Conservation (phyloP, 2,329 filamentous ascomycete genomes). For the Endoconidiophora laricicola region DNA sequence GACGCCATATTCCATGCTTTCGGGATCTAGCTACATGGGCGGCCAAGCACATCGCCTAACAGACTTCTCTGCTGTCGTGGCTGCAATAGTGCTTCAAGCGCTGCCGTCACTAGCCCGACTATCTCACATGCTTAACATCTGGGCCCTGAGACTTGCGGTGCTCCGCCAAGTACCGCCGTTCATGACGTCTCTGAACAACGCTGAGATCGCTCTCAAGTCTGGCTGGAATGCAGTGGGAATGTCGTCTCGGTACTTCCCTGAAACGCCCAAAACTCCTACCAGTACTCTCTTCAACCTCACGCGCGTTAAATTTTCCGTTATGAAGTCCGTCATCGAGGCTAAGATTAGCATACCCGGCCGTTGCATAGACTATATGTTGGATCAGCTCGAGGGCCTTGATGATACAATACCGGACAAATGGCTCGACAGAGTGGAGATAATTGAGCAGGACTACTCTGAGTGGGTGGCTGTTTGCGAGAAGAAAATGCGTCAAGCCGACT, state of each 20-base stretch:
- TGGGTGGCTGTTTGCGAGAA: constrained; percentile 70
- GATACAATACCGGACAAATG: constrained; percentile 76
- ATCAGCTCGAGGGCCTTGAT: constrained; percentile 64
- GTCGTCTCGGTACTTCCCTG: constrained; percentile 7
- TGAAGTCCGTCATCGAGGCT: constrained; percentile 45
- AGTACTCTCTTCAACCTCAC: constrained; percentile 18
- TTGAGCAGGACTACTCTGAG: constrained; percentile 61
- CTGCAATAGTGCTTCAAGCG: constrained; percentile 77
- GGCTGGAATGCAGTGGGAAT: constrained; percentile 47
- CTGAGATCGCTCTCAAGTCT: constrained; percentile 45
- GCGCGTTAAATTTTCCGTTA: constrained; percentile 35
- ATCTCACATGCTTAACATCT: constrained; percentile 54
- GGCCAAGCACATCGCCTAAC: constrained; percentile 1
- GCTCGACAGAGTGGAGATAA: constrained; percentile 69
- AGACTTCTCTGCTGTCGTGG: constrained; percentile 56
- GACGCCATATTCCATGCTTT: constrained; percentile 25
- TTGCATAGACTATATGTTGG: constrained; percentile 69
- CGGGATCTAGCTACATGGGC: constrained; percentile 17
- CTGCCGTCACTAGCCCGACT: constrained; percentile 67
- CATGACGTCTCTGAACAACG: constrained; percentile 47
- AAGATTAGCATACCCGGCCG: constrained; percentile 55
- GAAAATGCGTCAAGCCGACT: constrained; percentile 51
- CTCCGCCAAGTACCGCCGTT: constrained; percentile 57
- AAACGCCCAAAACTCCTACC: constrained; percentile 2
- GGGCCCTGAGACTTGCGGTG: constrained; percentile 62